Evolutionary conservation across 108 stramenopile genomes (phyloP).

Genomic region (Nitzschia sp.): DNA sequence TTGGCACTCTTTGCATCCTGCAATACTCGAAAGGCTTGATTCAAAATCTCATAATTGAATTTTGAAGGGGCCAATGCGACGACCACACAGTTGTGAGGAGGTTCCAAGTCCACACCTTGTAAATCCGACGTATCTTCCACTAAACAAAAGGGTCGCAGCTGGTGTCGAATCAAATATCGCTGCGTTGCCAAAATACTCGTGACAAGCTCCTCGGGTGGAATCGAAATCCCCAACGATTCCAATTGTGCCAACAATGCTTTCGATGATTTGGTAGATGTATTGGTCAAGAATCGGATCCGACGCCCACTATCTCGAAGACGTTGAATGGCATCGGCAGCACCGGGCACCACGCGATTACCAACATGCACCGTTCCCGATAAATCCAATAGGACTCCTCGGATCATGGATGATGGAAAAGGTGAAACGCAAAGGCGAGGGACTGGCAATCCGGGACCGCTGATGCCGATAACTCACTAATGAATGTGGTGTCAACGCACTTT

Average conservation of each 20-base stretch:
- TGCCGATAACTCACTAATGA: no score
- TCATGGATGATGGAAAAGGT: no score
- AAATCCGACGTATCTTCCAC: constrained; percentile 64
- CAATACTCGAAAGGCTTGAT: constrained; percentile 66
- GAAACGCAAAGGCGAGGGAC: no score
- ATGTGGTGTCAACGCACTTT: no score
- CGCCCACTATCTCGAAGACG: constrained; percentile 29
- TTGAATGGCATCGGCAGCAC: constrained; percentile 55
- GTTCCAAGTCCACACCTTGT: neutral
- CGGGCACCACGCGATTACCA: constrained; percentile 51
- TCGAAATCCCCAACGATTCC: constrained; percentile 34
- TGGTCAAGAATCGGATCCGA: constrained; percentile 61
- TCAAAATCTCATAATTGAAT: constrained; percentile 63
- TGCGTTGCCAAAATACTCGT: constrained; percentile 61
- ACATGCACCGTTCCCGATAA: constrained; percentile 76
- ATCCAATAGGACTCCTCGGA: constrained; percentile 62
- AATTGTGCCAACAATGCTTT: constrained; percentile 41
- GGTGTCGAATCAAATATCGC: constrained; percentile 38
- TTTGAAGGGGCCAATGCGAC: constrained; percentile 70
- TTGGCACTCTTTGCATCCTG: constrained; percentile 8
- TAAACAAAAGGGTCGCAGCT: constrained; percentile 53
- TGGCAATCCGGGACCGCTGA: no score
- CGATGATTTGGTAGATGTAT: constrained; percentile 57
- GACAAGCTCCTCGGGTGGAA: constrained; percentile 31
- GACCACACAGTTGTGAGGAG: constrained; percentile 50